Percentiles rank a stretch among this genome's conserved stretches.
phyloP scores from a whole-genome alignment of 176 grass and related monocot species.

The Cenchrus fungigraminus region DNA sequence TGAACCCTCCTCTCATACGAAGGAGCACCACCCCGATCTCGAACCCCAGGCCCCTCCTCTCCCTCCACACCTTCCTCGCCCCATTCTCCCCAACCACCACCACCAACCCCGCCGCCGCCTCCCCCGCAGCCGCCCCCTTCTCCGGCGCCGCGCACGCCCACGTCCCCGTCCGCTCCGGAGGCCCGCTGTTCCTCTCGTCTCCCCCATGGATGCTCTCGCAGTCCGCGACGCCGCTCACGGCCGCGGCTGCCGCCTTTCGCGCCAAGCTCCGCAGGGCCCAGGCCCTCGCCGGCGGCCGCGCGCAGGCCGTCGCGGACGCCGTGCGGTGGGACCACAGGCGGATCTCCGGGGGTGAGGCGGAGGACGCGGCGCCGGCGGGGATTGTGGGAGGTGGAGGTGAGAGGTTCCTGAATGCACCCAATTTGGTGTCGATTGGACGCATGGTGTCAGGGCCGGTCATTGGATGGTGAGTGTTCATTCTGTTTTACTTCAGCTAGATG shows the following conservation, averaged over 20 bases:
- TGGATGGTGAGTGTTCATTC: conserved; percentile 64
- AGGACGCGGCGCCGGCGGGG: neutral
- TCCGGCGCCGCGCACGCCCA: conserved; percentile 17
- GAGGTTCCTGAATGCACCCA: conserved; percentile 88
- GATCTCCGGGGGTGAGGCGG: conserved; percentile 18
- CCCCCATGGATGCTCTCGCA: conserved; percentile 76
- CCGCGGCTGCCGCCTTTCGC: conserved; percentile 52
- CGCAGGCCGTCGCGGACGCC: conserved; percentile 35
- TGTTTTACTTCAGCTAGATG: neutral
- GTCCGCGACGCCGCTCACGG: conserved; percentile 66
- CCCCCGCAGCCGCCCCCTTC: conserved; percentile 2
- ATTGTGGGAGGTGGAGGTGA: conserved; percentile 35
- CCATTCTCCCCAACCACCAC: conserved; percentile 33
- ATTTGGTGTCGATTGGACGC: conserved; percentile 89
- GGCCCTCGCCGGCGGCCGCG: conserved; percentile 42
- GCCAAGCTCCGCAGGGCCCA: conserved; percentile 54
- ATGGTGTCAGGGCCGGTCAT: conserved; percentile 90
- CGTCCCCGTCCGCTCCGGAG: conserved; percentile 9
- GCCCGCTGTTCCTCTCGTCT: conserved; percentile 67
- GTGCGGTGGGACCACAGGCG: conserved; percentile 44
- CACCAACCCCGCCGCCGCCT: neutral
- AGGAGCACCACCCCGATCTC: conserved; percentile 43
- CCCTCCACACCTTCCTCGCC: conserved; percentile 33
- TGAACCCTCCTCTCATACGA: conserved; percentile 67
- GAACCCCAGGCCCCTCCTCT: conserved; percentile 28